A percentile compares a stretch with the other conserved stretches of the same genome.
Evolutionary conservation across 169 alveolate species (phyloP).

Genomic region (Eimeria maxima): DNA sequence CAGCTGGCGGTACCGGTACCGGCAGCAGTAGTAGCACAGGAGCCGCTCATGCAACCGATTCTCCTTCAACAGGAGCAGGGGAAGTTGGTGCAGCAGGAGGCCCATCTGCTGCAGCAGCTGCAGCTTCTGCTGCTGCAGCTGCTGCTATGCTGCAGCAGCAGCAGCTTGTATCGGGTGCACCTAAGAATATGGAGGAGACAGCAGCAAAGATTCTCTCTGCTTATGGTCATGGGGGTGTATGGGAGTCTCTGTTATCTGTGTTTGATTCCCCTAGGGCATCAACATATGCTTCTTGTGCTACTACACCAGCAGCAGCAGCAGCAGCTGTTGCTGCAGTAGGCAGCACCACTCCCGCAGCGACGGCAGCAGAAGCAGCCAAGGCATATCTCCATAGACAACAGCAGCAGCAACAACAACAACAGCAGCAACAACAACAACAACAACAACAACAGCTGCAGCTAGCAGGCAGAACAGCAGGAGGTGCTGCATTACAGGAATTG

Average conservation of each 20-base stretch:
- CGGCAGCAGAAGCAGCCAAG: conserved; percentile 43
- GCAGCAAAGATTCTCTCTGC: conserved; percentile 84
- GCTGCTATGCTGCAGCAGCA: conserved; percentile 10
- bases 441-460: conserved; percentile 17
- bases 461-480: not conserved
- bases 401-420: conserved; percentile 40
- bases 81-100: not conserved
- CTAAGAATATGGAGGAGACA: conserved; percentile 81
- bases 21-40: conserved; percentile 5
- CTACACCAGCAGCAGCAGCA: conserved; percentile 61
- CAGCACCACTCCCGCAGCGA: not conserved
- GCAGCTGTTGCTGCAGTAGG: conserved; percentile 35
- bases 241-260: conserved; percentile 91
- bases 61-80: too few relatives aligned
- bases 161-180: conserved; percentile 64
- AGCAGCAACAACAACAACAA: conserved; percentile 37
- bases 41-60: not conserved
- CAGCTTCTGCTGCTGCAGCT: not conserved
- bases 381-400: conserved; percentile 63
- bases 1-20: not conserved
- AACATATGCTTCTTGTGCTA: conserved; percentile 6
- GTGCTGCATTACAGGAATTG: conserved; percentile 42
- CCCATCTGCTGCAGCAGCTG: not conserved
- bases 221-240: conserved; percentile 91
- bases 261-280: conserved; percentile 89